phyloP scores from a whole-genome alignment of 202 grass and related monocot species.

The Saccharum hybrid region DNA sequence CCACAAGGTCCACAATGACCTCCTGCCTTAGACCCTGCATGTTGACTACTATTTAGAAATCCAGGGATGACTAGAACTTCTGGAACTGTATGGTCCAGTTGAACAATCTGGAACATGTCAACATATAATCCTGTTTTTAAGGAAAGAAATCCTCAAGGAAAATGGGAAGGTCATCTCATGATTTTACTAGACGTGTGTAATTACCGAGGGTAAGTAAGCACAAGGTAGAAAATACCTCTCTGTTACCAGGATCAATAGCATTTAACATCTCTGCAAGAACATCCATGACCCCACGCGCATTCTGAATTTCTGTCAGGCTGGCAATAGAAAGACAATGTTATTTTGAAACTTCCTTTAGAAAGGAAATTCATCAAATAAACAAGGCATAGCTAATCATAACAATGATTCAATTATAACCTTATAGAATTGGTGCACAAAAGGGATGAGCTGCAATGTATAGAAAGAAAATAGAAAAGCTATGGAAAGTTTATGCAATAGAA shows the following conservation, averaged over 20 bases:
- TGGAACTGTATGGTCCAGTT: not conserved
- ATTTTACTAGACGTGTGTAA: conserved; percentile 34
- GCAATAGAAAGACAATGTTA: conserved; percentile 29
- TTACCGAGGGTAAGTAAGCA: conserved; percentile 8
- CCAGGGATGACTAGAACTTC: conserved; percentile 23
- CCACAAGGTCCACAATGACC: conserved; percentile 92
- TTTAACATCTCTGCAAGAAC: conserved; percentile 98
- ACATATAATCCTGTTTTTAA: conserved; percentile 31
- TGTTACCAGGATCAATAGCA: conserved; percentile 91
- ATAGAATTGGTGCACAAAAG: conserved; percentile 24
- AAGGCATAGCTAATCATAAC: conserved; percentile 33
- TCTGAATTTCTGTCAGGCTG: conserved; percentile 95
- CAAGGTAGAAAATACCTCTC: conserved; percentile 66
- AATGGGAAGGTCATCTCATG: conserved; percentile 7
- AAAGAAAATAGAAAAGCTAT: conserved; percentile 9
- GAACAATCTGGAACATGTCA: conserved; percentile 13
- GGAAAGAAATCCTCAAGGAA: not conserved
- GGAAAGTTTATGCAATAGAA: conserved; percentile 15
- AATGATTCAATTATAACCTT: not conserved
- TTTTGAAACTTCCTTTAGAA: conserved; percentile 30
- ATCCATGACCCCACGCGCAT: conserved; percentile 90
- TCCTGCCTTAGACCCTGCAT: conserved; percentile 88
- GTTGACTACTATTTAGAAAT: conserved; percentile 34
- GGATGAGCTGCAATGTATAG: not conserved
- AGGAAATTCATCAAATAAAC: conserved; percentile 22